These are phyloP conservation scores for Amanita thiersii DNA, from an alignment of 768 basidiomycete genomes.

Conservation along the genomic window DNA sequence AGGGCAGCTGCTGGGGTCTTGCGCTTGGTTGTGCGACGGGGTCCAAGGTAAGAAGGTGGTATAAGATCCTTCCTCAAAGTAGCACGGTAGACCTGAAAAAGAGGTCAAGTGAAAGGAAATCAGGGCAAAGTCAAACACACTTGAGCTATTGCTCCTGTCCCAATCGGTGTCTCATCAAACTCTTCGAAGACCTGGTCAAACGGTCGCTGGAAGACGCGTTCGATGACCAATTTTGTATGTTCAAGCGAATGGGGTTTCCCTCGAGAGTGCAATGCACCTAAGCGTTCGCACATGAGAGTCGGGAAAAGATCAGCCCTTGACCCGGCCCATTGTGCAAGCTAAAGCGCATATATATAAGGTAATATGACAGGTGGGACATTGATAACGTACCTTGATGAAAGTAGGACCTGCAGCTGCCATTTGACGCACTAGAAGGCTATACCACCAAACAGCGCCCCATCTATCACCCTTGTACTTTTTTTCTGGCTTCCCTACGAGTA, in stretches of 20 bases:
- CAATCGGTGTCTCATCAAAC: conserved; percentile 82
- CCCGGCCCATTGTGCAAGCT: conserved; percentile 98
- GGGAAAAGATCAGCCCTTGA: conserved; percentile 94
- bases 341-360: conserved; percentile 12
- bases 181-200: conserved; percentile 89
- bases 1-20: conserved; percentile 39
- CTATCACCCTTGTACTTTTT: conserved; percentile 58
- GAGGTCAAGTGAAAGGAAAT: not conserved
- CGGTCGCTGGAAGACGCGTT: conserved; percentile 71
- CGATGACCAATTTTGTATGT: conserved; percentile 78
- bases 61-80: conserved; percentile 78
- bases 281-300: conserved; percentile 67
- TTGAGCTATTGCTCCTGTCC: conserved; percentile 98
- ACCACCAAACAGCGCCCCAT: conserved; percentile 98
- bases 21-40: conserved; percentile 42
- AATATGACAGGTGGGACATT: conserved; percentile 7
- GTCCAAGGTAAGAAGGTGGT: conserved; percentile 75
- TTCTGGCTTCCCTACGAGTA: conserved; percentile 57
- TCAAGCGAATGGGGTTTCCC: conserved; percentile 72
- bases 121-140: conserved; percentile 19
- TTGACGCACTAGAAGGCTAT: conserved; percentile 72
- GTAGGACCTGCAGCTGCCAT: conserved; percentile 97
- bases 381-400: conserved; percentile 75
- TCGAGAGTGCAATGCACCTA: conserved; percentile 84
- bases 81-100: conserved; percentile 74